Percentiles rank a stretch among this genome's conserved stretches.
phyloP scores from a whole-genome alignment of 257 asterid genomes.

The Ilex aquifolium region DNA sequence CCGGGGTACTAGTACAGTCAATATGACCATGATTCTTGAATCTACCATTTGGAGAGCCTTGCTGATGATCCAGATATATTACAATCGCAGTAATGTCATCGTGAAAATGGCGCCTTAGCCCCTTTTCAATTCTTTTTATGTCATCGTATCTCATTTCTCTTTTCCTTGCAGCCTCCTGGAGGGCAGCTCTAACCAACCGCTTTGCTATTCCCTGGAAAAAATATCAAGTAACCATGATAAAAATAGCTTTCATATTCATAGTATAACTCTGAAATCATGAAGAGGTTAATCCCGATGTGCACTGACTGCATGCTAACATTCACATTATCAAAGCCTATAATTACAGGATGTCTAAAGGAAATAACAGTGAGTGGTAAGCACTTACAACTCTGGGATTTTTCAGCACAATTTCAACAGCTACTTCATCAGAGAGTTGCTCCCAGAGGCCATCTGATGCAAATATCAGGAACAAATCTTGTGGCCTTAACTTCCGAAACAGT shows the following conservation, averaged over 20 bases:
- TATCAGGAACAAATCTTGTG: constrained; percentile 33
- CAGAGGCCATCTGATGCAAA: constrained; percentile 47
- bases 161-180: constrained; percentile 34
- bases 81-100: constrained; percentile 38
- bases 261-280: neutral
- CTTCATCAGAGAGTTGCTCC: constrained; percentile 37
- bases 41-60: constrained; percentile 9
- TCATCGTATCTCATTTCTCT: constrained; percentile 33
- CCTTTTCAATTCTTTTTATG: constrained; percentile 29
- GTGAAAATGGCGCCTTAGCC: constrained; percentile 29
- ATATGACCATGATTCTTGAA: constrained; percentile 1
- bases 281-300: neutral
- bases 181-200: constrained; percentile 35
- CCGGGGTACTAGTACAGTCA: constrained; percentile 23
- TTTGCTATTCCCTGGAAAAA: constrained; percentile 36
- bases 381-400: constrained; percentile 32
- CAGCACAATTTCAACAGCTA: constrained; percentile 28
- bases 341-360: no score
- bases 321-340: no score
- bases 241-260: no score
- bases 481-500: constrained; percentile 22
- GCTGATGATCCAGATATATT: constrained; percentile 26
- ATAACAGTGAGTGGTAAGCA: neutral
- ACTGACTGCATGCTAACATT: no score
- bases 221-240: neutral